Base-by-base conservation (phyloP, 225 moss, liverwort and hornwort genomes). In the Sphagnum tenellum region DNA sequence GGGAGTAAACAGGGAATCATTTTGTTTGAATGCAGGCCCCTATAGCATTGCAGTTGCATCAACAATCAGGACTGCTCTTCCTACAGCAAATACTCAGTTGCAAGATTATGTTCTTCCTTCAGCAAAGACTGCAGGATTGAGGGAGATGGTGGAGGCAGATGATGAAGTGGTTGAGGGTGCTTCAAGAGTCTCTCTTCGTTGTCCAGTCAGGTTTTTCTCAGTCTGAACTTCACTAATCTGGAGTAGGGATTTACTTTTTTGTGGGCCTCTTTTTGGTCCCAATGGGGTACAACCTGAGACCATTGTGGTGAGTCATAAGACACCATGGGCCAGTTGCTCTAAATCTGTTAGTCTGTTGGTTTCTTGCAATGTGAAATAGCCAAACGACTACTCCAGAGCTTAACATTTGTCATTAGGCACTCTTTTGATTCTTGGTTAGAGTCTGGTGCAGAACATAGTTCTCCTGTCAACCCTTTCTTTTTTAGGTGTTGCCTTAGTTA, bases 141-240 rank as follows among this genome's bases (percentile, higher is more conserved):
- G 55, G 9, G 65, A 78, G 64, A 55, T 57, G 63, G 50, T 67
- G 58, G 74, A 76, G 63, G 72, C 76, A 70, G 96, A 98, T 77
- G 96, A 98, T 75, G 96, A 96, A 80, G 75, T 98, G 59, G 85
- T 90, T 66, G 83, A 90, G 70, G 92, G 90, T 45, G 82, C 74
- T 65, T 89, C 96, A 56, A 82, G 96, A 75, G 81, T 98, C 51
- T 89, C 92, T 77, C 77, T 98, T 67, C 87, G 90, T 55, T 98
- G 96, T 65, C 96, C 96, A 44, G 80, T 98, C 77, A 98, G 96
- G 96, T 98, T 65, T 52, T 65, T 52, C 45, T 48, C 4, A 60
- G 0, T 13, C 49, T 8, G 10, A 44, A 2, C 3, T 60, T 14
- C 44, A 45, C 7, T 13, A 60, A n/a, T 7, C 59, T 6, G 7